Percentiles rank a stretch among this genome's conserved stretches.
Evolutionary conservation across 345 rosid genomes (phyloP).

Genomic region (Populus euphratica): DNA sequence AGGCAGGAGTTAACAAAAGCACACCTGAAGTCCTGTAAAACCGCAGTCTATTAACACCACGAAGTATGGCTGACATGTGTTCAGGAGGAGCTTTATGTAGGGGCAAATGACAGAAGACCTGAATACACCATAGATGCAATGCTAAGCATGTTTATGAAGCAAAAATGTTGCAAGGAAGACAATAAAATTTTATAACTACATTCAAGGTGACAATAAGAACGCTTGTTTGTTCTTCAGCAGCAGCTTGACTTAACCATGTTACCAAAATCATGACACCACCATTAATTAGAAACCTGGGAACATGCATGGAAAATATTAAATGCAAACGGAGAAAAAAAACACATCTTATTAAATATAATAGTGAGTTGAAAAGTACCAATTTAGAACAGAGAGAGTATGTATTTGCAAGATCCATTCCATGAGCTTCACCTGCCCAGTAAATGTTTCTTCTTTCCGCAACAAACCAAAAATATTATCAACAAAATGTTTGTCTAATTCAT

Average conservation of each 20-base stretch:
- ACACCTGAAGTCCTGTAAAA: slow-evolving; percentile 85
- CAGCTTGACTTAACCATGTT: slow-evolving; percentile 90
- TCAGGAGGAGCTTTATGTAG: slow-evolving; percentile 81
- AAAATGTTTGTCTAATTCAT: slow-evolving; percentile 65
- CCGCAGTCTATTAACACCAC: slow-evolving; percentile 75
- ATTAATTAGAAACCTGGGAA: slow-evolving; percentile 74
- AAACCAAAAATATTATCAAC: slow-evolving; percentile 60
- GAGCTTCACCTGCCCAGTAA: slow-evolving; percentile 84
- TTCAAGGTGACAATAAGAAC: slow-evolving; percentile 61
- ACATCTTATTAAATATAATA: neutral
- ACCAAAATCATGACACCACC: slow-evolving; percentile 93
- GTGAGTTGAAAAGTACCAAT: slow-evolving; percentile 50
- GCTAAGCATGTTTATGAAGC: slow-evolving; percentile 13
- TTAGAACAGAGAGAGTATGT: slow-evolving; percentile 63
- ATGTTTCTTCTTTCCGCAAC: slow-evolving; percentile 79
- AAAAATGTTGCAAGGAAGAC: neutral
- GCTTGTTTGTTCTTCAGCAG: slow-evolving; percentile 85
- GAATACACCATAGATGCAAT: slow-evolving; percentile 19
- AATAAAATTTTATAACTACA: slow-evolving; percentile 31
- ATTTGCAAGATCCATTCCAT: slow-evolving; percentile 92
- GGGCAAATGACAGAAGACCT: slow-evolving; percentile 92
- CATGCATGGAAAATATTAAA: slow-evolving; percentile 14
- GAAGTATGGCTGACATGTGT: slow-evolving; percentile 90
- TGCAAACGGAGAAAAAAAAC: slow-evolving; percentile 4
- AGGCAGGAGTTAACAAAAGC: slow-evolving; percentile 24